Evolutionary conservation across 805 yeast species (phyloP), one percentile per base, ranked within the genome.

Genomic region (Saccharomycopsis sp.): DNA sequence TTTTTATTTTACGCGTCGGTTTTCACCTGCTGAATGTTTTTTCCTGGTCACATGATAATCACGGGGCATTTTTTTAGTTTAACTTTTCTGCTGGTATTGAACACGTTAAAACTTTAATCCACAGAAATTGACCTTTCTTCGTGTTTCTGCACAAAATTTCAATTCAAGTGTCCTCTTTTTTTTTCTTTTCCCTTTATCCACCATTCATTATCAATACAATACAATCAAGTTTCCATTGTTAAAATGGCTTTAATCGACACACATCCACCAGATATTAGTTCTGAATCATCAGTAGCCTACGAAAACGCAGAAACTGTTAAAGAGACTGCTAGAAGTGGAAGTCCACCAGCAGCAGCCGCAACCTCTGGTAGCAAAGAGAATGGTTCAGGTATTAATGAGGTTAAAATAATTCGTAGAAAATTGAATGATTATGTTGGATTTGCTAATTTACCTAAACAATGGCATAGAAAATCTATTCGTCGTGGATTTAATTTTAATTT

Each of bases 391-490:
- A n/a, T n/a, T n/a, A n/a, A n/a, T 19, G 70, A 67, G 40, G 55
- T 69, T 50, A 81, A 82, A 56, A 70, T 87, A 51, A 76, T 86
- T 57, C 80, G 82, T 55, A 81, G 95, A 56, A 87, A 87, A 61
- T 77, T 90, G 56, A 85, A 81, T 55, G 90, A 95, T 3, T 89
- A 84, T 61, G 98, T 93, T 45, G 98, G 98, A 4, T 93, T 93
- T 67, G 95, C 97, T 54, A 93, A 89, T 66, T 73, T 93, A 59
- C 98, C 98, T 48, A 93, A 89, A 61, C 98, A 93, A 70, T 93
- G 97, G 96, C 97, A 93, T 68, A 80, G 96, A 66, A 87, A 85
- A 65, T 82, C 95, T 2, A 77, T 87, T 51, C 81, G 84, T 64
- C 76, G 85, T 59, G 98, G 98, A 11, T 93, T 93, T 72, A 76